These are phyloP conservation scores for Xylaria sp. DNA, from an alignment of 2,329 filamentous ascomycete genomes.

Conservation along the genomic window DNA sequence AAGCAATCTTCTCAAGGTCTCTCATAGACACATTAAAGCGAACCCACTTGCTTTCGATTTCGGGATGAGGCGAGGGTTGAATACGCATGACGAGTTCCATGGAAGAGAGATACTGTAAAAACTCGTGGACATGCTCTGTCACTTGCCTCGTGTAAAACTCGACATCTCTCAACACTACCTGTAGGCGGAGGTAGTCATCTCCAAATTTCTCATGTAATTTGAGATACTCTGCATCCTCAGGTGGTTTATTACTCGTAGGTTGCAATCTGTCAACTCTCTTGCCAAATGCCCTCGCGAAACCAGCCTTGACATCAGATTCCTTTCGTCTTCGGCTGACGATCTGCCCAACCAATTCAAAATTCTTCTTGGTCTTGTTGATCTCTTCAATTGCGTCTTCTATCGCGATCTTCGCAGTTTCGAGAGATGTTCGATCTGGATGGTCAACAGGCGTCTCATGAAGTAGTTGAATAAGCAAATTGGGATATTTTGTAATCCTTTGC, in stretches of 20 bases:
- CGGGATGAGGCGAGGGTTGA: constrained; percentile 78
- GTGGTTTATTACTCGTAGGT: constrained; percentile 68
- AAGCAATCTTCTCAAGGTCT: constrained; percentile 83
- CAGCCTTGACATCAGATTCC: constrained; percentile 86
- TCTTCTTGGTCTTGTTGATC: constrained; percentile 96
- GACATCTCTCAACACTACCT: constrained; percentile 93
- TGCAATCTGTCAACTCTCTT: constrained; percentile 87
- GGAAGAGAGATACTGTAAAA: constrained; percentile 81
- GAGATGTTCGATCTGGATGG: constrained; percentile 81
- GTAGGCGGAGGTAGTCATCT: constrained; percentile 90
- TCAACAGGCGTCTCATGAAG: constrained; percentile 81
- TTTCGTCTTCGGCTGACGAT: constrained; percentile 88
- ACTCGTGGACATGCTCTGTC: constrained; percentile 81
- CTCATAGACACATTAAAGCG: constrained; percentile 88
- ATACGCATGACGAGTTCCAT: constrained; percentile 84
- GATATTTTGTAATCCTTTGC: constrained; percentile 94
- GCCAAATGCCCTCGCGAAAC: constrained; percentile 88
- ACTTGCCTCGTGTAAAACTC: constrained; percentile 90
- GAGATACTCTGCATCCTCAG: constrained; percentile 85
- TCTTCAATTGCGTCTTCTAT: constrained; percentile 78
- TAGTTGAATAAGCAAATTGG: constrained; percentile 83
- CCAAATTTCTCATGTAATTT: constrained; percentile 87
- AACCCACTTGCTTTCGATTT: constrained; percentile 94
- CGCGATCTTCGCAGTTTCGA: constrained; percentile 64
- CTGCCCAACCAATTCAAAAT: constrained; percentile 90